These are phyloP conservation scores for Solanum chiquidenum DNA, from an alignment of 257 asterid genomes.

Conservation along the genomic window DNA sequence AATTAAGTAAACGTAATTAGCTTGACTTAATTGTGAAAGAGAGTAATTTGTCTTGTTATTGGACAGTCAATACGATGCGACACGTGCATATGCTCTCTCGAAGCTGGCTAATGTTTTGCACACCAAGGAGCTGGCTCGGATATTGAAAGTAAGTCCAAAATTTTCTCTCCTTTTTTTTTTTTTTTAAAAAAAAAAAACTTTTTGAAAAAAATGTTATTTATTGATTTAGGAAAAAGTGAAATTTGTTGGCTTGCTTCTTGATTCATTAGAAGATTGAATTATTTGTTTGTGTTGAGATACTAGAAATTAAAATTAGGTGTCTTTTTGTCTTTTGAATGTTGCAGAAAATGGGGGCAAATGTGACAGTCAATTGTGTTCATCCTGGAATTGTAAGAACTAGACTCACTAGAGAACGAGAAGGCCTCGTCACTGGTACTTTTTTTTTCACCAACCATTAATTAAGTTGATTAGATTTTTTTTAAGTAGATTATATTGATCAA, in stretches of 20 bases:
- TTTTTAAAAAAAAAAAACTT: not conserved
- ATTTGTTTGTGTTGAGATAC: not conserved
- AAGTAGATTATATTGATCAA: not conserved
- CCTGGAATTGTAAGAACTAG: constrained; percentile 97
- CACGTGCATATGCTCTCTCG: constrained; percentile 98
- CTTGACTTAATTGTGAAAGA: constrained; percentile 32
- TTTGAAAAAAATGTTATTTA: not conserved
- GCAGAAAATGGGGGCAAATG: constrained; percentile 81
- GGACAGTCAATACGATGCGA: constrained; percentile 80
- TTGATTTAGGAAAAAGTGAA: constrained; percentile 3
- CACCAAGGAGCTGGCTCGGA: constrained; percentile 84
- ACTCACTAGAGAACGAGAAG: constrained; percentile 91
- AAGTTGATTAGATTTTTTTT: not conserved
- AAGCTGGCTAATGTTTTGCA: constrained; percentile 98
- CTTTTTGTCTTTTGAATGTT: constrained; percentile 9
- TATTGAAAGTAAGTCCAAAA: constrained; percentile 38
- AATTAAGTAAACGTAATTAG: not conserved
- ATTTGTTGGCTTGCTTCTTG: constrained; percentile 24
- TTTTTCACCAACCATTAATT: not conserved
- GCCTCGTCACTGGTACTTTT: constrained; percentile 56
- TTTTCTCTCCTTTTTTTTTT: not conserved
- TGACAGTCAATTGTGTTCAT: constrained; percentile 83
- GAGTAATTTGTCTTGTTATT: constrained; percentile 13
- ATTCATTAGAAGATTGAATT: not conserved
- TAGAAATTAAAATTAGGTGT: not conserved